A percentile compares a stretch with the other conserved stretches of the same genome.
These are phyloP conservation scores for Neltuma alba DNA, from an alignment of 306 rosid species.

Conservation along the genomic window DNA sequence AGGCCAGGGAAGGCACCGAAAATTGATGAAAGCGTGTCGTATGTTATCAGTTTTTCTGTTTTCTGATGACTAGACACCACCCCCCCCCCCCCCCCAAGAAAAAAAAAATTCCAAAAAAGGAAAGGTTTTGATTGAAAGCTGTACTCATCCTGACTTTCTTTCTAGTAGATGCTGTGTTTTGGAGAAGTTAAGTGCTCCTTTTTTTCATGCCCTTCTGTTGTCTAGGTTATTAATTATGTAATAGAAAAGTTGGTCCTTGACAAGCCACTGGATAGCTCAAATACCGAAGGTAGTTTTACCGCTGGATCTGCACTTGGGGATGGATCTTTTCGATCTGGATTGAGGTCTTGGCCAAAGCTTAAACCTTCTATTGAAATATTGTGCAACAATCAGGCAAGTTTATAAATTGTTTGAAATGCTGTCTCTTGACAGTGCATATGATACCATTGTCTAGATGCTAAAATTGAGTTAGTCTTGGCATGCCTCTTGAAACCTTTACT, in stretches of 20 bases:
- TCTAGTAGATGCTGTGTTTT: background rate
- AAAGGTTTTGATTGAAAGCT: constrained; percentile 4
- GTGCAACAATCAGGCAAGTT: constrained; percentile 93
- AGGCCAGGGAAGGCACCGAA: background rate
- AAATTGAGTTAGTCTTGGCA: background rate
- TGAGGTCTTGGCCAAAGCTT: constrained; percentile 87
- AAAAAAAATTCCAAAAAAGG: too few relatives aligned
- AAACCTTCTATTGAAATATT: constrained; percentile 91
- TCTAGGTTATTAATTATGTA: constrained; percentile 92
- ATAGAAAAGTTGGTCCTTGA: constrained; percentile 92
- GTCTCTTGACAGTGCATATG: constrained; percentile 12
- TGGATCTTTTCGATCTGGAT: constrained; percentile 82
- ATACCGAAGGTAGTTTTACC: constrained; percentile 63
- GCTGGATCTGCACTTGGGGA: constrained; percentile 72
- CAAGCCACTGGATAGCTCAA: constrained; percentile 72
- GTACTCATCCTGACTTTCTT: background rate
- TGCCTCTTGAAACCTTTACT: constrained; percentile 27
- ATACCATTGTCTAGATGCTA: constrained; percentile 12
- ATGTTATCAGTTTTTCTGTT: constrained; percentile 9
- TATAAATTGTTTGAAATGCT: constrained; percentile 20
- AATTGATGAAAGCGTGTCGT: background rate
- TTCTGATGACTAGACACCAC: background rate
- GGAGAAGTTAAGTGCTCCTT: background rate
- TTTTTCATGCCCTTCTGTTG: background rate
- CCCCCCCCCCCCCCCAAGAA: too few relatives aligned